Conservation (phyloP, 257 asterid species). For the Vinca minor region DNA sequence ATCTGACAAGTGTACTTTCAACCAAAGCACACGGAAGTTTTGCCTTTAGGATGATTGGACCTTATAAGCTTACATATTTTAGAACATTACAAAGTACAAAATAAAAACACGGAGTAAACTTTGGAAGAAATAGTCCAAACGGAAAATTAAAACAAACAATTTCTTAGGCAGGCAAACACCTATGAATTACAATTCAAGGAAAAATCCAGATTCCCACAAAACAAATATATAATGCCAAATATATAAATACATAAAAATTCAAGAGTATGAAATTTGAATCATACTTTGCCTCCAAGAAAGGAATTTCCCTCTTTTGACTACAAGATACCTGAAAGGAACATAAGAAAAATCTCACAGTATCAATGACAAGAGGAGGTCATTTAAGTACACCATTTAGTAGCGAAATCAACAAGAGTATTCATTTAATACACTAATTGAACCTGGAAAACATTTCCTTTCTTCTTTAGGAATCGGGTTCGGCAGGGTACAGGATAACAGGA, state of each 20-base stretch:
- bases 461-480: constrained; percentile 18
- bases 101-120: not conserved
- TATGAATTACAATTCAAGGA: not conserved
- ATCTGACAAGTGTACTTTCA: not conserved
- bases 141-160: not conserved
- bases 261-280: not conserved
- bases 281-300: constrained; percentile 30
- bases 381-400: not conserved
- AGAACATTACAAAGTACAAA: not conserved
- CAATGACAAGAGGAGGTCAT: not conserved
- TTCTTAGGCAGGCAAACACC: not conserved
- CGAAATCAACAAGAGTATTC: not conserved
- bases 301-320: constrained; percentile 20
- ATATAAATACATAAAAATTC: not conserved
- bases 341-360: not conserved
- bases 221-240: not conserved
- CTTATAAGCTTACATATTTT: not conserved
- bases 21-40: not conserved
- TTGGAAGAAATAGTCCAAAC: not conserved
- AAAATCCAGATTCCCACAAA: not conserved
- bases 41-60: not conserved
- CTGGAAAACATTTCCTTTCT: constrained; percentile 39
- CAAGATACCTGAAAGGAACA: constrained; percentile 25
- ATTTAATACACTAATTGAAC: constrained; percentile 23
- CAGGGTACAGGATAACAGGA: constrained; percentile 25